A percentile compares a stretch with the other conserved stretches of the same genome.
These are phyloP conservation scores for Hypholoma sublateritium DNA, from an alignment of 768 basidiomycete species.

Conservation along the genomic window DNA sequence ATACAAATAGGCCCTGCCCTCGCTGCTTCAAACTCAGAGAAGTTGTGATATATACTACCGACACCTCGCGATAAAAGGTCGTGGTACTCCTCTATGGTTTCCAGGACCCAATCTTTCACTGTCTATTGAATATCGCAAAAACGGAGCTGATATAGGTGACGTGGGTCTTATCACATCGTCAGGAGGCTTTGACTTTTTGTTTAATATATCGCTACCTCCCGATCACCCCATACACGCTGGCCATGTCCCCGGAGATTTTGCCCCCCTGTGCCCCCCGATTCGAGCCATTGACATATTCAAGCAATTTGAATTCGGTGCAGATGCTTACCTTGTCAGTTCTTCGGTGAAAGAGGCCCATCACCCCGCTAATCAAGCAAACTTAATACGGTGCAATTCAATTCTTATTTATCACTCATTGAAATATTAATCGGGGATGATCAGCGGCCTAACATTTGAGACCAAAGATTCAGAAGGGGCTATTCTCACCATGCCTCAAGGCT, in stretches of 20 bases:
- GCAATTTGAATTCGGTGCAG: slow-evolving; percentile 4
- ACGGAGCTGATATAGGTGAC: slow-evolving; percentile 18
- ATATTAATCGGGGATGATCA: background rate
- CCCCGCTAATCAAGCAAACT: background rate
- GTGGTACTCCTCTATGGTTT: slow-evolving; percentile 18
- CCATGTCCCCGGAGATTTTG: slow-evolving; percentile 13
- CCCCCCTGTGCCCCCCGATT: slow-evolving; percentile 1
- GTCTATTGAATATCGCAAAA: slow-evolving; percentile 9
- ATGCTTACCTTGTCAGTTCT: slow-evolving; percentile 12
- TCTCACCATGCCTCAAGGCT: slow-evolving; percentile 20
- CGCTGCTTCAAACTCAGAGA: background rate
- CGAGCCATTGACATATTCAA: slow-evolving; percentile 2
- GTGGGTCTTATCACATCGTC: slow-evolving; percentile 16
- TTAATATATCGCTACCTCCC: slow-evolving; percentile 16
- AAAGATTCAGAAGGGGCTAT: slow-evolving; percentile 18
- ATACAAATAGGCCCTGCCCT: no score
- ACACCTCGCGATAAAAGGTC: slow-evolving; percentile 13
- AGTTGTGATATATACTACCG: slow-evolving; percentile 17
- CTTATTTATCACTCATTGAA: background rate
- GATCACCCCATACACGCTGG: slow-evolving; percentile 14
- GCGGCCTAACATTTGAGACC: slow-evolving; percentile 12
- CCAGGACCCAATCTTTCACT: slow-evolving; percentile 16
- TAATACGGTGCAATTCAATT: slow-evolving; percentile 1
- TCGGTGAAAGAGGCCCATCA: slow-evolving; percentile 5
- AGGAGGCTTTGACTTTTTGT: slow-evolving; percentile 19